Conservation (phyloP, 1,284 basidiomycete species). For the Melampsora americana region DNA sequence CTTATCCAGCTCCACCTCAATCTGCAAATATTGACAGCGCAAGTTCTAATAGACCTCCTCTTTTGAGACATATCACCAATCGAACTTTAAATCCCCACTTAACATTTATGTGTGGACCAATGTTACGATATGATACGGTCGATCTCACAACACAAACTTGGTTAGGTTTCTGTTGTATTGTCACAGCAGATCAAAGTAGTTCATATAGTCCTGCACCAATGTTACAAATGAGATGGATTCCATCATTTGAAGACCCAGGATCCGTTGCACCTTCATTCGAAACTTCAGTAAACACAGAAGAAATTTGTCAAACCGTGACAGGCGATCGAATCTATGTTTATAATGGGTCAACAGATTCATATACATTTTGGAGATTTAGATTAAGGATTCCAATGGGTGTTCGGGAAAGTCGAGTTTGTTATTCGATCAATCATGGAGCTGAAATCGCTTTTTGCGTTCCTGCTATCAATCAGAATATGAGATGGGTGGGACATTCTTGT, state of each 20-base stretch:
- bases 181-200: conserved; percentile 58
- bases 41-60: neutral
- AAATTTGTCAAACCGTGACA: conserved; percentile 18
- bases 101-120: conserved; percentile 64
- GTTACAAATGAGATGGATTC: conserved; percentile 35
- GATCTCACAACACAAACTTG: conserved; percentile 73
- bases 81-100: conserved; percentile 29
- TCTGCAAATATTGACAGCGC: neutral
- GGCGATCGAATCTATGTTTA: conserved; percentile 80
- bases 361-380: conserved; percentile 83
- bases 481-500: conserved; percentile 79
- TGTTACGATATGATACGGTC: conserved; percentile 86
- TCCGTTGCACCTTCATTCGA: conserved; percentile 45
- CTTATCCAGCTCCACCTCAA: neutral
- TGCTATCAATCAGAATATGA: conserved; percentile 75
- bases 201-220: conserved; percentile 52
- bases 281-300: conserved; percentile 44
- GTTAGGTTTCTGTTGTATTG: conserved; percentile 57
- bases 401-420: conserved; percentile 73
- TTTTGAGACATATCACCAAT: conserved; percentile 3
- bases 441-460: conserved; percentile 80
- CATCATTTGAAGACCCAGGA: conserved; percentile 45
- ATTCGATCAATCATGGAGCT: conserved; percentile 64
- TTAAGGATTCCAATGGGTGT: conserved; percentile 73
- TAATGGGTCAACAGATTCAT: conserved; percentile 61